phyloP scores from a whole-genome alignment of 768 basidiomycete species.

The Infundibulicybe gibba region DNA sequence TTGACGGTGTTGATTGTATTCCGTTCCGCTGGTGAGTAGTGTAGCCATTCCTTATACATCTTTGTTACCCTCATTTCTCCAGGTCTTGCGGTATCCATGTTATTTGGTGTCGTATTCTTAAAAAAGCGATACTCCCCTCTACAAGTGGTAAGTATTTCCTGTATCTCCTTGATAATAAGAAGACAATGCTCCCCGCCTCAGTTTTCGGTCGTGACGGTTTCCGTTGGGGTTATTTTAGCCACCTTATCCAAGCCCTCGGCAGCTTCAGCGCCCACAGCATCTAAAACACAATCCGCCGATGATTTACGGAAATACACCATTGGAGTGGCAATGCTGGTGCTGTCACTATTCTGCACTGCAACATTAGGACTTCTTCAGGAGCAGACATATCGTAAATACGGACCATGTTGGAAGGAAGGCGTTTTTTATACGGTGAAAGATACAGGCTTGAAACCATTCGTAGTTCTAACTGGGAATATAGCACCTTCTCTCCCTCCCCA shows the following conservation, averaged over 20 bases:
- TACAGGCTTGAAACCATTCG: not conserved
- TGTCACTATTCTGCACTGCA: slow-evolving; percentile 65
- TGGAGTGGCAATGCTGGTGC: slow-evolving; percentile 67
- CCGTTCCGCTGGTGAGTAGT: slow-evolving; percentile 65
- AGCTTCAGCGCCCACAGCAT: slow-evolving; percentile 11
- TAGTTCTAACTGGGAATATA: slow-evolving; percentile 18
- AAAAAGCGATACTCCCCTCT: slow-evolving; percentile 52
- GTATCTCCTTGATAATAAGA: not conserved
- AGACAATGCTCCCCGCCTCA: slow-evolving; percentile 17
- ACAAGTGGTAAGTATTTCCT: slow-evolving; percentile 51
- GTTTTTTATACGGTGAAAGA: slow-evolving; percentile 73
- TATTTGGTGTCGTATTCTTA: slow-evolving; percentile 59
- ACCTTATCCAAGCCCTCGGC: slow-evolving; percentile 57
- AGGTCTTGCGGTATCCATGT: slow-evolving; percentile 79
- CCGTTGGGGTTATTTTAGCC: slow-evolving; percentile 66
- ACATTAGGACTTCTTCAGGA: slow-evolving; percentile 75
- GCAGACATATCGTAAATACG: slow-evolving; percentile 67
- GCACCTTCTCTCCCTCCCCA: slow-evolving; percentile 79
- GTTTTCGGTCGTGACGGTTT: slow-evolving; percentile 65
- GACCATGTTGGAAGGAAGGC: slow-evolving; percentile 79
- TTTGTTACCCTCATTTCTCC: slow-evolving; percentile 2
- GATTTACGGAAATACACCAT: slow-evolving; percentile 47
- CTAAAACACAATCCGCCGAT: slow-evolving; percentile 17
- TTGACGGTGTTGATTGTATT: slow-evolving; percentile 81
- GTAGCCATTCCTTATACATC: not conserved